A percentile compares a stretch with the other conserved stretches of the same genome.
Evolutionary conservation across 169 alveolate species (phyloP).

Genomic region (Cryptosporidium bovis): DNA sequence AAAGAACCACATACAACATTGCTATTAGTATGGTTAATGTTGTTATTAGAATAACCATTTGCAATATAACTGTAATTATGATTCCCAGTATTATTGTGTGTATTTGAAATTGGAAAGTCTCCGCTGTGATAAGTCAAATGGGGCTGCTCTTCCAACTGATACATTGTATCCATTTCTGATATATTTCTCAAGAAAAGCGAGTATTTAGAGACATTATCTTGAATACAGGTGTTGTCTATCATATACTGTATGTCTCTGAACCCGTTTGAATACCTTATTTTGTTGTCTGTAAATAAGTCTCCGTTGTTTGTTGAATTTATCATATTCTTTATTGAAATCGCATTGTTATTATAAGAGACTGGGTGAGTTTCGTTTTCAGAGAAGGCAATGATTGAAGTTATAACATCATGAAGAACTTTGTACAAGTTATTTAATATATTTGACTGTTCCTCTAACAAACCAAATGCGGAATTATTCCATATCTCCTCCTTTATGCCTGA

Average conservation of each 20-base stretch:
- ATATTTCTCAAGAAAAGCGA: conserved; percentile 10
- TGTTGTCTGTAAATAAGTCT: neutral
- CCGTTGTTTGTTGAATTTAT: neutral
- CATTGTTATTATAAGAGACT: neutral
- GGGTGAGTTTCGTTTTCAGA: neutral
- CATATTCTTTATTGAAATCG: neutral
- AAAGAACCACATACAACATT: neutral
- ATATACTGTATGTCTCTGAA: neutral
- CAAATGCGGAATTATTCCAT: conserved; percentile 27
- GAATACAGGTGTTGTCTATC: neutral
- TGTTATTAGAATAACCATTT: no score
- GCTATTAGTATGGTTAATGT: no score
- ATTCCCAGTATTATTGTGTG: no score
- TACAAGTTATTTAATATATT: neutral
- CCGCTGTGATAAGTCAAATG: conserved; percentile 23
- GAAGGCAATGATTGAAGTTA: conserved; percentile 13
- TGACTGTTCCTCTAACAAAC: conserved; percentile 18
- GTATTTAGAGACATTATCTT: neutral
- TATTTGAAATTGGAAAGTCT: no score
- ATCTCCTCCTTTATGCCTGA: conserved; percentile 23
- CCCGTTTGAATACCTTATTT: neutral
- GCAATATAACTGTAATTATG: no score
- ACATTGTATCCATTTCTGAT: conserved; percentile 25
- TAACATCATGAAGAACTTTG: conserved; percentile 24
- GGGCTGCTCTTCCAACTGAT: conserved; percentile 18